Evolutionary conservation across 768 basidiomycete genomes (phyloP).

Genomic region (Clathrus columnatus): DNA sequence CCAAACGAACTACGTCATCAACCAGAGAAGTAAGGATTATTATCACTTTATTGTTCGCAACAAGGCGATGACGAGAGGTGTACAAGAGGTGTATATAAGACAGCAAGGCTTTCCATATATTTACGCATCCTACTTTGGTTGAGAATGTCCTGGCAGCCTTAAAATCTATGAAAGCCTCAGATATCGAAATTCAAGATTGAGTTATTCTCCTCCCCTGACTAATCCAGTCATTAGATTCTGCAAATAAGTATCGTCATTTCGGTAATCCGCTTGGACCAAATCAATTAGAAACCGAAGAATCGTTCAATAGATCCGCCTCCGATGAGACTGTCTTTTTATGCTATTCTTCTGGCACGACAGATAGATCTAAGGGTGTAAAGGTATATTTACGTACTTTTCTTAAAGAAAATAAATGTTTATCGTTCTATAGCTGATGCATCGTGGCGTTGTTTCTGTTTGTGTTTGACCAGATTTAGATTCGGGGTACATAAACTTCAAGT

Average conservation of each 20-base stretch:
- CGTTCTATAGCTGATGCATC: conserved; percentile 23
- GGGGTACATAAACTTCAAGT: conserved; percentile 33
- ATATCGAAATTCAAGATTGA: conserved; percentile 39
- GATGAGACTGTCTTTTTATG: conserved; percentile 58
- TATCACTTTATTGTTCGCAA: neutral
- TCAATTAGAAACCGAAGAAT: conserved; percentile 41
- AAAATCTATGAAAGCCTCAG: conserved; percentile 35
- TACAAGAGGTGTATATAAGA: conserved; percentile 33
- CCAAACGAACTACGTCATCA: conserved; percentile 63
- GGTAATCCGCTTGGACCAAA: conserved; percentile 46
- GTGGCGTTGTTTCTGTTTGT: conserved; percentile 55
- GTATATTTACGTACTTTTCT: conserved; percentile 27
- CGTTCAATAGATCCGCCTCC: conserved; percentile 41
- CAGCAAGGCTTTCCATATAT: conserved; percentile 52
- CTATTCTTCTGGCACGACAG: conserved; percentile 64
- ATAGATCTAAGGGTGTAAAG: conserved; percentile 67
- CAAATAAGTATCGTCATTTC: conserved; percentile 25
- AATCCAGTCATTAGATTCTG: conserved; percentile 22
- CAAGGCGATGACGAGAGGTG: no score
- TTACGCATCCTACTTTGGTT: conserved; percentile 56
- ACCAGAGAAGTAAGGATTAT: conserved; percentile 27
- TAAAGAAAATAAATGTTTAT: conserved; percentile 12
- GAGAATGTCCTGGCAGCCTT: conserved; percentile 50
- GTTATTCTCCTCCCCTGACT: conserved; percentile 43
- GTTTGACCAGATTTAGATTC: conserved; percentile 36